phyloP scores from a whole-genome alignment of 257 asterid genomes.

The Penstemon davidsonii region DNA sequence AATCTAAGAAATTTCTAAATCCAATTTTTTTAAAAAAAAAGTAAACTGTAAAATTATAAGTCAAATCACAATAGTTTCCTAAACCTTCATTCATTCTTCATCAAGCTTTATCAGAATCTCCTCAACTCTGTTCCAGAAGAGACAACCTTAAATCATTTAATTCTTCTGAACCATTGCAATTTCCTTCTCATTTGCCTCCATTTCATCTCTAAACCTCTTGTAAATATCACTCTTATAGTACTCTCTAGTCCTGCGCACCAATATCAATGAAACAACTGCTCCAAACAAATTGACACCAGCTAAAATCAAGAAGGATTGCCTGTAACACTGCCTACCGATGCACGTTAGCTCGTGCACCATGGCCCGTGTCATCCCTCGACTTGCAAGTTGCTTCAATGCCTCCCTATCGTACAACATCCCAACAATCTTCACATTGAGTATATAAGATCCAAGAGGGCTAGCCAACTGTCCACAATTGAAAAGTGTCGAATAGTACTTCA shows the following conservation, averaged over 20 bases:
- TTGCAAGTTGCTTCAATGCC: conserved; percentile 33
- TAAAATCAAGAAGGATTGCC: conserved; percentile 28
- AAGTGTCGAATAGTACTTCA: conserved; percentile 40
- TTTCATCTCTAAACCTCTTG: conserved; percentile 36
- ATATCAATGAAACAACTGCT: conserved; percentile 32
- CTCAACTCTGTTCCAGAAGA: no score
- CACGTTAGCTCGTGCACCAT: conserved; percentile 32
- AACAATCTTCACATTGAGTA: conserved; percentile 32
- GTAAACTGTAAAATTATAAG: no score
- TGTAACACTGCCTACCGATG: conserved; percentile 34
- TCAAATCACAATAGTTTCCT: no score
- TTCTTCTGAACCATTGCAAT: not conserved
- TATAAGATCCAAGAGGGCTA: conserved; percentile 40
- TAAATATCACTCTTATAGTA: conserved; percentile 40
- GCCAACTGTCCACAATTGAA: conserved; percentile 42
- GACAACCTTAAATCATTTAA: no score
- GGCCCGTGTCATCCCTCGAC: conserved; percentile 26
- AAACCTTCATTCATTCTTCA: no score
- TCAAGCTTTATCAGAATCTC: no score
- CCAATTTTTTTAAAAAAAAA: no score
- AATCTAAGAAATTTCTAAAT: no score
- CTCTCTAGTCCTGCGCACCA: conserved; percentile 33
- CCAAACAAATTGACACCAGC: conserved; percentile 36
- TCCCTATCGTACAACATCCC: conserved; percentile 38
- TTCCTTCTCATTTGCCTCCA: conserved; percentile 29